Percentiles rank a stretch among this genome's conserved stretches.
Evolutionary conservation across 768 basidiomycete species (phyloP).

Genomic region (Rickenella mellea): DNA sequence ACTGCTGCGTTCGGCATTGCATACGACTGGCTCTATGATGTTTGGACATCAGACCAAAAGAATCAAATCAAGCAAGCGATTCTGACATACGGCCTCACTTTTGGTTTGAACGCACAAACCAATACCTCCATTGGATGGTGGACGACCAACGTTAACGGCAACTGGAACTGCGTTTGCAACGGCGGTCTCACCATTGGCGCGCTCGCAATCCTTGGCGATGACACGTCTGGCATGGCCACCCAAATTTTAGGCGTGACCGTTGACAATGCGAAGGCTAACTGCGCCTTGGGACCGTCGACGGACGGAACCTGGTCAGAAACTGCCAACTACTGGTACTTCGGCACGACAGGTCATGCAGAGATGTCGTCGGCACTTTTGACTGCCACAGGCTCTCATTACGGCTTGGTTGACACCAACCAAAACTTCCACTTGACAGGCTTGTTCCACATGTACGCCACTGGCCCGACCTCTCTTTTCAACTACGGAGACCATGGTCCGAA

Average conservation of each 20-base stretch:
- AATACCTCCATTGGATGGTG: constrained; percentile 42
- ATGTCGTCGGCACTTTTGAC: constrained; percentile 74
- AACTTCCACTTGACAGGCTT: constrained; percentile 62
- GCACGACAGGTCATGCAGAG: constrained; percentile 85
- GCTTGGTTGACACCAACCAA: constrained; percentile 62
- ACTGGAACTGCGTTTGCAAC: constrained; percentile 99
- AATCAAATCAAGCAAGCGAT: constrained; percentile 58
- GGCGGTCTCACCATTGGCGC: constrained; percentile 82
- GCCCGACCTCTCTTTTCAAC: constrained; percentile 79
- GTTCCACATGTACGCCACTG: constrained; percentile 85
- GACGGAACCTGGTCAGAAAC: constrained; percentile 96
- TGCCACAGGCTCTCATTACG: constrained; percentile 79
- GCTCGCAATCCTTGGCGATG: constrained; percentile 82
- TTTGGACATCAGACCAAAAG: constrained; percentile 70
- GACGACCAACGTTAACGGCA: constrained; percentile 53
- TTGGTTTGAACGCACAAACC: constrained; percentile 49
- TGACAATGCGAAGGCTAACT: constrained; percentile 68
- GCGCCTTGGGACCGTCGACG: constrained; percentile 45
- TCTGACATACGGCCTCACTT: constrained; percentile 66
- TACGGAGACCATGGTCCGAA: constrained; percentile 85
- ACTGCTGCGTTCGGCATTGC: constrained; percentile 83
- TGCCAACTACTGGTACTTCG: constrained; percentile 93
- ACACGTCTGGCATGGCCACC: constrained; percentile 62
- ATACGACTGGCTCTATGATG: constrained; percentile 93
- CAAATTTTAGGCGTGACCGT: constrained; percentile 61